Percentiles rank a stretch among this genome's conserved stretches.
These are phyloP conservation scores for Cystobasidium sp. DNA, from an alignment of 1,284 basidiomycete species.

Conservation along the genomic window DNA sequence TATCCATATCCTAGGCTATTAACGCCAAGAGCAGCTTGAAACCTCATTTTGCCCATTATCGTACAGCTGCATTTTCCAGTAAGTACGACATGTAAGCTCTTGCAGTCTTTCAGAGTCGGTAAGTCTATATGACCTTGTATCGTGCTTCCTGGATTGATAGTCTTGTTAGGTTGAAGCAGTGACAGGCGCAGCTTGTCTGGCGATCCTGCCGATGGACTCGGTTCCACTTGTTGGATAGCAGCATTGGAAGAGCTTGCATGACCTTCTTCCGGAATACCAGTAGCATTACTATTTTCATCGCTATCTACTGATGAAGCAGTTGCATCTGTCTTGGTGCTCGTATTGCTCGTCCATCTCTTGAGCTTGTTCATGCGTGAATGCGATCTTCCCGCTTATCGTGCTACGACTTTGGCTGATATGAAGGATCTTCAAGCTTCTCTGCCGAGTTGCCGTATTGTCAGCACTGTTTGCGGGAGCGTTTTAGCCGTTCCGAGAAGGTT, in stretches of 20 bases:
- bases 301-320: constrained; percentile 15
- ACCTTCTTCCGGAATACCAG: constrained; percentile 10
- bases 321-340: constrained; percentile 22
- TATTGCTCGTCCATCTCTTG: constrained; percentile 34
- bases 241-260: not conserved
- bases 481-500: no score
- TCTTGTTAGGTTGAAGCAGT: constrained; percentile 5
- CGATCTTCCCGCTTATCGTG: not conserved
- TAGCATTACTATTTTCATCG: not conserved
- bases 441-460: no score
- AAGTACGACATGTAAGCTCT: constrained; percentile 12
- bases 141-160: constrained; percentile 2
- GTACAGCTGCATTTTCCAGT: constrained; percentile 19
- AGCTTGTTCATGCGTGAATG: constrained; percentile 19
- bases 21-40: constrained; percentile 24
- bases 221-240: not conserved
- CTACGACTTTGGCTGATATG: not conserved
- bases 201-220: constrained; percentile 14
- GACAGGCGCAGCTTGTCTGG: constrained; percentile 7
- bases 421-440: no score
- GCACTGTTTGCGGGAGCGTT: no score
- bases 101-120: constrained; percentile 26
- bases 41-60: constrained; percentile 33
- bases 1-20: constrained; percentile 12
- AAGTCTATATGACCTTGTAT: constrained; percentile 25